Evolutionary conservation across 2,329 filamentous ascomycete genomes (phyloP).

Genomic region (Tolypocladium cylindrosporum): DNA sequence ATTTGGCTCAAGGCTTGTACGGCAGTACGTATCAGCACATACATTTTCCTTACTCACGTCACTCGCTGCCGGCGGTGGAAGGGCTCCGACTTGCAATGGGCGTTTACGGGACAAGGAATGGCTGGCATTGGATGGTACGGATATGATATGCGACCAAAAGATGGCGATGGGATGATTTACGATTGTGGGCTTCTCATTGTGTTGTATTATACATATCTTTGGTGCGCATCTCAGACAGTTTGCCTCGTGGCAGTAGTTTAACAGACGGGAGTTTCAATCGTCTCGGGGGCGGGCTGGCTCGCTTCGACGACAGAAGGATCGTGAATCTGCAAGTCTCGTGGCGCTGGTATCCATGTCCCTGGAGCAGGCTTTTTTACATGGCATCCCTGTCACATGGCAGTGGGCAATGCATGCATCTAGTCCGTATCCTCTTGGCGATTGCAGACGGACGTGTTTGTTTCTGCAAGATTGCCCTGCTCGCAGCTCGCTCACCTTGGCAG

Average conservation of each 20-base stretch:
- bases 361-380: neutral
- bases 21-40: neutral
- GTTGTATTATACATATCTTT: neutral
- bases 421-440: too few species aligned
- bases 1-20: neutral
- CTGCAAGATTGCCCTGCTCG: too few species aligned
- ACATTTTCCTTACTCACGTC: neutral
- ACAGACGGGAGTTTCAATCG: neutral
- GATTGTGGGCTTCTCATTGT: neutral
- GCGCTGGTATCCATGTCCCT: neutral
- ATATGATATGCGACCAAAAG: slow-evolving; percentile 16
- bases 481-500: too few species aligned
- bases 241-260: neutral
- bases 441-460: too few species aligned
- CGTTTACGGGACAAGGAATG: slow-evolving; percentile 10
- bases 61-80: neutral
- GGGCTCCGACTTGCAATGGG: neutral
- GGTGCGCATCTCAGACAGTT: neutral
- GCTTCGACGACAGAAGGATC: neutral
- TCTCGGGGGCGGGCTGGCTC: neutral
- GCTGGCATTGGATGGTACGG: slow-evolving; percentile 16
- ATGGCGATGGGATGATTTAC: slow-evolving; percentile 16
- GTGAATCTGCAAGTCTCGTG: neutral
- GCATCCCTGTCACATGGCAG: neutral
- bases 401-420: neutral